These are phyloP conservation scores for Polysphondylium violaceum DNA, from an alignment of 78 protist genomes.

Conservation along the genomic window DNA sequence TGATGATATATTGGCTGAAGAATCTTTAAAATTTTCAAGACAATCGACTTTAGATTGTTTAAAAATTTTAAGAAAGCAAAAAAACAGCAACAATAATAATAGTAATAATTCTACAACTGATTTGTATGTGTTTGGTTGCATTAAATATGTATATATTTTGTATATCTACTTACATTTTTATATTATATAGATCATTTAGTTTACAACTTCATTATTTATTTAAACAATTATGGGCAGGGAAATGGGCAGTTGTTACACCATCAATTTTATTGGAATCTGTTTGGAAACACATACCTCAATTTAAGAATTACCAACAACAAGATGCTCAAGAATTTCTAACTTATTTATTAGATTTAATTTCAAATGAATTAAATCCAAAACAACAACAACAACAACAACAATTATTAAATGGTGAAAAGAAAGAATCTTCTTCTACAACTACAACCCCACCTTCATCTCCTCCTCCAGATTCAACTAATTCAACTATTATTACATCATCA, in stretches of 20 bases:
- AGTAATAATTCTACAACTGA: too few species aligned
- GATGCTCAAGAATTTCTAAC: slow-evolving; percentile 82
- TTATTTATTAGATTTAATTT: slow-evolving; percentile 34
- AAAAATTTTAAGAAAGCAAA: slow-evolving; percentile 1
- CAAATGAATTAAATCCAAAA: slow-evolving; percentile 57
- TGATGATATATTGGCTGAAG: background rate
- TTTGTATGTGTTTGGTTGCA: too few species aligned
- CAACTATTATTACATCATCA: background rate
- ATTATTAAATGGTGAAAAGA: background rate
- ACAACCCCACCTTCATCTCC: background rate
- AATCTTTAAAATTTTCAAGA: slow-evolving; percentile 1
- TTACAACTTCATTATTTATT: slow-evolving; percentile 66
- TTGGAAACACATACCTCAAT: slow-evolving; percentile 67
- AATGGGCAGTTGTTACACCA: slow-evolving; percentile 76
- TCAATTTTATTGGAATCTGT: slow-evolving; percentile 42
- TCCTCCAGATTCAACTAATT: background rate
- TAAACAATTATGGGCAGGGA: slow-evolving; percentile 71
- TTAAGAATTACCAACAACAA: slow-evolving; percentile 76
- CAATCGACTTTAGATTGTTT: slow-evolving; percentile 58
- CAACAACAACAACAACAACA: background rate
- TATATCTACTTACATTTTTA: too few species aligned
- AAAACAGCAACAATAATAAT: background rate
- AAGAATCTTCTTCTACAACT: background rate
- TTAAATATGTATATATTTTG: too few species aligned
- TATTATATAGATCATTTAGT: slow-evolving; percentile 6